Percentiles rank a stretch among this genome's conserved stretches.
Evolutionary conservation across 345 rosid species (phyloP).

Genomic region (Noccaea bulbosa): DNA sequence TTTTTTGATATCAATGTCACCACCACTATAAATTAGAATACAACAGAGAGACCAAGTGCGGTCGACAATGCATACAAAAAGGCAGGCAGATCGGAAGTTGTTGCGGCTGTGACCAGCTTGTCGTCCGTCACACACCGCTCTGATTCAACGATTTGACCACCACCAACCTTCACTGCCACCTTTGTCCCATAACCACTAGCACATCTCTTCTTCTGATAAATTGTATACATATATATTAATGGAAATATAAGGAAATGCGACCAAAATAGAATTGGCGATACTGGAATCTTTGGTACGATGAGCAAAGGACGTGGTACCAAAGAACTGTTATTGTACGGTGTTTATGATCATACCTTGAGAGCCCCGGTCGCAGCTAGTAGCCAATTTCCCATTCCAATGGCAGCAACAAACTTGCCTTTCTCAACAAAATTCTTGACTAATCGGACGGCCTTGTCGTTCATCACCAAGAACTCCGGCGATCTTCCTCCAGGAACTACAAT

Average conservation of each 20-base stretch:
- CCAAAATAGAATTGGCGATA: background rate
- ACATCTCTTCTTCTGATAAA: constrained; percentile 52
- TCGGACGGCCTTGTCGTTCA: constrained; percentile 48
- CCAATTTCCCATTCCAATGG: constrained; percentile 58
- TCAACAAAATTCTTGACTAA: constrained; percentile 48
- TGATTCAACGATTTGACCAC: constrained; percentile 51
- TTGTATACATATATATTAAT: background rate
- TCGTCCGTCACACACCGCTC: constrained; percentile 48
- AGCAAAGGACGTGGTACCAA: background rate
- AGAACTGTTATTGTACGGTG: too few species aligned
- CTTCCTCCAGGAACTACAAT: constrained; percentile 60
- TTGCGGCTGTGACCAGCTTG: constrained; percentile 52
- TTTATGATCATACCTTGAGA: constrained; percentile 45
- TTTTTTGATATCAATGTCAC: too few species aligned
- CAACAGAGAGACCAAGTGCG: constrained; percentile 50
- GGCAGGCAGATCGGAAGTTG: constrained; percentile 47
- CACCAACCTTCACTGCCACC: constrained; percentile 53
- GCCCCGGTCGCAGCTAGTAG: constrained; percentile 50
- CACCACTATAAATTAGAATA: constrained; percentile 36
- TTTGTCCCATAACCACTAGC: constrained; percentile 53
- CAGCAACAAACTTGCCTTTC: constrained; percentile 50
- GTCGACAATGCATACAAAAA: constrained; percentile 47
- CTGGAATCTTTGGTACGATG: background rate
- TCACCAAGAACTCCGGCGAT: constrained; percentile 55
- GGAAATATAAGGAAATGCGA: background rate